These are phyloP conservation scores for Capniomyces stellatus DNA, from an alignment of 371 early-diverging fungal species.

Conservation along the genomic window DNA sequence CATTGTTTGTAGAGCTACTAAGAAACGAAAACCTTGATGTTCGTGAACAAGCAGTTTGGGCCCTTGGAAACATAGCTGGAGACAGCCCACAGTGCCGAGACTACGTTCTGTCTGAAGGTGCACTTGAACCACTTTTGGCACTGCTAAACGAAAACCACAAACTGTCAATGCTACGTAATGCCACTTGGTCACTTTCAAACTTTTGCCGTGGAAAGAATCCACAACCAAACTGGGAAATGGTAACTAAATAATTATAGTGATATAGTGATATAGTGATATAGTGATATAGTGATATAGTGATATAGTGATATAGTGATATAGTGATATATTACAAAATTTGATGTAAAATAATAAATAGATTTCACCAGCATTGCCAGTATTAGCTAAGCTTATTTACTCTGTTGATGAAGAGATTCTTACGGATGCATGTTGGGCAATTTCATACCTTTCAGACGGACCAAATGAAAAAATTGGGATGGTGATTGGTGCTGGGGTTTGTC, in stretches of 20 bases:
- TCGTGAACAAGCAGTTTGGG: slow-evolving; percentile 99
- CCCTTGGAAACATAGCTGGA: slow-evolving; percentile 99
- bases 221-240: slow-evolving; percentile 75
- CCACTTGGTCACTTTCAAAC: slow-evolving; percentile 99
- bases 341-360: slow-evolving; percentile 35
- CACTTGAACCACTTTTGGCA: slow-evolving; percentile 59
- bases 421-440: slow-evolving; percentile 99
- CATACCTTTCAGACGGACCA: slow-evolving; percentile 92
- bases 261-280: background rate
- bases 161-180: slow-evolving; percentile 89
- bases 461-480: slow-evolving; percentile 94
- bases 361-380: slow-evolving; percentile 66
- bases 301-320: background rate
- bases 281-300: slow-evolving; percentile 1
- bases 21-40: slow-evolving; percentile 74
- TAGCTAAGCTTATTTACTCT: slow-evolving; percentile 74
- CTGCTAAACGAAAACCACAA: slow-evolving; percentile 77
- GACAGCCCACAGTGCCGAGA: slow-evolving; percentile 94
- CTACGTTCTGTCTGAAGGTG: slow-evolving; percentile 70
- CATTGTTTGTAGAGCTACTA: slow-evolving; percentile 81
- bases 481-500: slow-evolving; percentile 84
- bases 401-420: slow-evolving; percentile 91
- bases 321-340: slow-evolving; percentile 1
- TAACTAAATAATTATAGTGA: no score
- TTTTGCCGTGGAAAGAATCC: slow-evolving; percentile 98